Evolutionary conservation across 2,329 filamentous ascomycete species (phyloP).

Genomic region (Sporothrix pallida): DNA sequence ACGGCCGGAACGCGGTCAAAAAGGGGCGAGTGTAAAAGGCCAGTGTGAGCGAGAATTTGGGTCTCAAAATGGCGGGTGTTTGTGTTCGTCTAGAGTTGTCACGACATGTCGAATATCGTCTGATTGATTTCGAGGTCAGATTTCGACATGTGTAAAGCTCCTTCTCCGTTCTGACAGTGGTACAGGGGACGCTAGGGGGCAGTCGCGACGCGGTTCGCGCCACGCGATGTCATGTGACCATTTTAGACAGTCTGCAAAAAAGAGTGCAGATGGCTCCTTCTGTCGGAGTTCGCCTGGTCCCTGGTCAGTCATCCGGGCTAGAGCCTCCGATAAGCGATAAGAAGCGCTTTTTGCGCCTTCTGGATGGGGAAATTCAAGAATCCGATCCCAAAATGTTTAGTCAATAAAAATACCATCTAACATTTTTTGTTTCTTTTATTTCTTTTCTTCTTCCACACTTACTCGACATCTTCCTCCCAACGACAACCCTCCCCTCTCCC

Average conservation of each 20-base stretch:
- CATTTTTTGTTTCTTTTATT: neutral
- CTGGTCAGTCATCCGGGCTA: neutral
- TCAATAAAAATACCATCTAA: neutral
- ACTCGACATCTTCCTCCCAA: no score
- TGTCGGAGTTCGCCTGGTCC: neutral
- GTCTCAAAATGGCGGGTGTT: no score
- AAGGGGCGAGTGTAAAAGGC: neutral
- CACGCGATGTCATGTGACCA: conserved; percentile 27
- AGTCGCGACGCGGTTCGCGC: conserved; percentile 22
- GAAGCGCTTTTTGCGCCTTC: neutral
- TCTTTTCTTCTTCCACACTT: neutral
- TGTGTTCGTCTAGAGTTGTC: neutral
- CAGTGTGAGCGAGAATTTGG: neutral
- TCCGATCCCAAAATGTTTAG: conserved; percentile 13
- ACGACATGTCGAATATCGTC: no score
- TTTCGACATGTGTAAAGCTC: neutral
- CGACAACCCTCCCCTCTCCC: no score
- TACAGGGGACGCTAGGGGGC: conserved; percentile 13
- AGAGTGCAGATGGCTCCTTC: no score
- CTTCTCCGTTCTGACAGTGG: neutral
- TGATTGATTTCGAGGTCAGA: neutral
- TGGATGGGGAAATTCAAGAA: conserved; percentile 22
- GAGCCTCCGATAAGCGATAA: conserved; percentile 9
- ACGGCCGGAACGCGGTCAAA: conserved; percentile 18
- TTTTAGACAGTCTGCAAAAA: neutral